Evolutionary conservation across 2,329 filamentous ascomycete species (phyloP).

Genomic region (Penicillium decumbens): DNA sequence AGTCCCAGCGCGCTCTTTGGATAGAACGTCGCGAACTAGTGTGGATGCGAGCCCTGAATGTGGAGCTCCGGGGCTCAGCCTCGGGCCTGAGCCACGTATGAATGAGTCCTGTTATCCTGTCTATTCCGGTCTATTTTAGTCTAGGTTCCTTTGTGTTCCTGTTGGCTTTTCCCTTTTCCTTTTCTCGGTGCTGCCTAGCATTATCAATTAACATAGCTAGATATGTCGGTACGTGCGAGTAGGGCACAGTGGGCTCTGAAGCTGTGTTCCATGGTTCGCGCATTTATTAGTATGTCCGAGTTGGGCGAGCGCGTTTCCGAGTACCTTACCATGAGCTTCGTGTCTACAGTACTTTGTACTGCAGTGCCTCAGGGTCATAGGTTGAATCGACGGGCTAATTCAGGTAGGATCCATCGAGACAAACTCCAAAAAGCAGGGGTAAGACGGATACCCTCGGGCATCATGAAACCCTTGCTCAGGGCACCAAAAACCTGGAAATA

Average conservation of each 20-base stretch:
- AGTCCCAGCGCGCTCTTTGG: constrained; percentile 21
- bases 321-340: too few species aligned
- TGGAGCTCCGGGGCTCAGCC: constrained; percentile 18
- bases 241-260: neutral
- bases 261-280: constrained; percentile 18
- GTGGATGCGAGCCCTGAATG: constrained; percentile 28
- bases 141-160: neutral
- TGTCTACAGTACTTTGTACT: neutral
- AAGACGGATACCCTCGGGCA: too few species aligned
- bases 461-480: too few species aligned
- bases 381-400: neutral
- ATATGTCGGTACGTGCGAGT: neutral
- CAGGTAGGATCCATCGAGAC: neutral
- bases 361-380: neutral
- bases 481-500: constrained; percentile 1
- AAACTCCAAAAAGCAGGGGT: too few species aligned
- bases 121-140: neutral
- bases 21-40: constrained; percentile 16
- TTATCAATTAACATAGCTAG: neutral
- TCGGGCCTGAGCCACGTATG: constrained; percentile 11
- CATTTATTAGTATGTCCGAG: constrained; percentile 12
- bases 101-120: neutral
- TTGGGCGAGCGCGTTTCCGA: constrained; percentile 4
- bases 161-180: too few species aligned
- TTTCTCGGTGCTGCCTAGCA: too few species aligned